Evolutionary conservation across 2,329 filamentous ascomycete genomes (phyloP), one percentile per base, ranked within the genome.

Genomic region (Talaromyces atroroseus): DNA sequence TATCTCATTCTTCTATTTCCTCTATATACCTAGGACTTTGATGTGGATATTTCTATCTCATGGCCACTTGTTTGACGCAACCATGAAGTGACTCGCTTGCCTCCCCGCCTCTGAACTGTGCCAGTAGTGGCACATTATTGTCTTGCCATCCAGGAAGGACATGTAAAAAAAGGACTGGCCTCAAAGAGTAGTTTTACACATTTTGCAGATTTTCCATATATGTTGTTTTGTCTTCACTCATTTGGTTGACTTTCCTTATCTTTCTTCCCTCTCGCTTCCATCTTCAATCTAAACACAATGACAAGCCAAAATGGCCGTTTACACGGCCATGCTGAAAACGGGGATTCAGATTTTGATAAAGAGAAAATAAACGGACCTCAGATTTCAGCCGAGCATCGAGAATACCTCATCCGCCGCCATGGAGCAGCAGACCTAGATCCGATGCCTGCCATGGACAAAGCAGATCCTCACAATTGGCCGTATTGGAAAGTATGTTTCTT

Each of bases 381-480:
- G 3, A 46, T 58, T 20, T 49, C 56, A 3, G 36, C 26, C 4
- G 60, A 64, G 29, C 68, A 70, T 61, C 63, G 64, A 18, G 70
- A 80, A 45, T 82, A 80, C 64, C 70, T 83, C 4, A 65, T 82
- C 12, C 61, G 72, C 24, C 73, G 75, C 56, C 80, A 83, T 73
- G 80, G 80, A 52, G 82, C 78, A 1, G 63, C 81, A 26, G 74
- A 81, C 26, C 73, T 83, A 3, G 77, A 81, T 49, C 80, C 80
- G 1, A 65, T 82, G 18, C 80, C 80, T 1, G 73, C 73, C 32
- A 73, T 74, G 62, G 73, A 73, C 38, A 73, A 76, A 54, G 77
- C 76, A 2, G 80, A 83, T 63, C 80, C 80, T 0, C 81, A 80
- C 64, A 82, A 83, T 58, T 83, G 79, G 79, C 74, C 79, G 3